A percentile compares a stretch with the other conserved stretches of the same genome.
Evolutionary conservation across 306 rosid species (phyloP).

Genomic region (Benincasa hispida): DNA sequence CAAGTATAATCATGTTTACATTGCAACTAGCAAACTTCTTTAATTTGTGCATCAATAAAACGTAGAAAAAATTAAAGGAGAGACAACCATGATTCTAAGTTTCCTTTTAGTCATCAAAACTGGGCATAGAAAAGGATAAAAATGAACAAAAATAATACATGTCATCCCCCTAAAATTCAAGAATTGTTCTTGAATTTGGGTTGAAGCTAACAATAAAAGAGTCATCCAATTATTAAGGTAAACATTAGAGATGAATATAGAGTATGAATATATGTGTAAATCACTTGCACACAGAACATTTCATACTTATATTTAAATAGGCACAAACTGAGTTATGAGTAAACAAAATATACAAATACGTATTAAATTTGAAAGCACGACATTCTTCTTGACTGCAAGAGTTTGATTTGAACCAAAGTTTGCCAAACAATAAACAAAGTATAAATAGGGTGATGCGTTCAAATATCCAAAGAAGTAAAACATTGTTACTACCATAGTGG

Average conservation of each 20-base stretch:
- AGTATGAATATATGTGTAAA: not conserved
- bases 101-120: not conserved
- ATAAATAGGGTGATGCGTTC: not conserved
- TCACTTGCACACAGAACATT: not conserved
- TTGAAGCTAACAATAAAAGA: not conserved
- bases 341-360: not conserved
- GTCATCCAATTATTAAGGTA: not conserved
- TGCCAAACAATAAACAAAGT: not conserved
- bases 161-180: not conserved
- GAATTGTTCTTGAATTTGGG: not conserved
- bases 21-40: not conserved
- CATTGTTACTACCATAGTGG: not conserved
- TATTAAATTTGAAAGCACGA: not conserved
- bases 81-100: not conserved
- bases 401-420: not conserved
- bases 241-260: not conserved
- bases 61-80: not conserved
- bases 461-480: not conserved
- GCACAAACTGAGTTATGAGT: not conserved
- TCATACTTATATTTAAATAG: not conserved
- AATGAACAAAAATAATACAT: not conserved
- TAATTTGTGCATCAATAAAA: not conserved
- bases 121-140: not conserved
- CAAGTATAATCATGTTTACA: not conserved
- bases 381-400: not conserved